These are phyloP conservation scores for Leccinum pseudoinsigne DNA, from an alignment of 1,284 basidiomycete genomes.

Conservation along the genomic window DNA sequence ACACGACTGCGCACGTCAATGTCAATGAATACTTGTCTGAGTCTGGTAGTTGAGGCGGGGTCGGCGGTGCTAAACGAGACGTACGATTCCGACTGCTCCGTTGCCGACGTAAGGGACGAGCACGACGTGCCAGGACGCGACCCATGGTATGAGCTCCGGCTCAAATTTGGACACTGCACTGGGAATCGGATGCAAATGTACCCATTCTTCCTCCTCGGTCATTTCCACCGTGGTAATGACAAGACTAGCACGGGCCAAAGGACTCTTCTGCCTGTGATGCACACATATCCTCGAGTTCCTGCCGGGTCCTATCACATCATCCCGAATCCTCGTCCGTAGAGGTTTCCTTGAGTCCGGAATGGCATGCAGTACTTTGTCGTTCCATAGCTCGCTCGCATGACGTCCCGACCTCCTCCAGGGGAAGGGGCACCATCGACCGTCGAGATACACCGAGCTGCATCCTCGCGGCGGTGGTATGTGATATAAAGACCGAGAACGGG, in stretches of 20 bases:
- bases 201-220: conserved; percentile 14
- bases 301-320: not conserved
- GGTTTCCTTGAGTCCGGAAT: conserved; percentile 48
- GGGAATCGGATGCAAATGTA: not conserved
- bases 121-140: conserved; percentile 25
- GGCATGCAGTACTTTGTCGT: conserved; percentile 99
- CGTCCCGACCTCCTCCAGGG: conserved; percentile 75
- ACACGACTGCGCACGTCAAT: not conserved
- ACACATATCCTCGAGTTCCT: not conserved
- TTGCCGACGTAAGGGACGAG: conserved; percentile 23
- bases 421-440: conserved; percentile 91
- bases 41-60: conserved; percentile 17
- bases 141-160: not conserved
- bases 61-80: conserved; percentile 24
- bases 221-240: not conserved
- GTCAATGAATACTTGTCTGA: not conserved
- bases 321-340: conserved; percentile 22
- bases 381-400: conserved; percentile 93
- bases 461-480: conserved; percentile 93
- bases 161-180: not conserved
- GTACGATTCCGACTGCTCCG: conserved; percentile 26
- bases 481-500: conserved; percentile 88
- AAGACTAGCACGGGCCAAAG: conserved; percentile 3
- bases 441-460: conserved; percentile 91
- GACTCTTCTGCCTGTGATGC: conserved; percentile 15